A percentile compares a stretch with the other conserved stretches of the same genome.
phyloP scores from a whole-genome alignment of 2,329 filamentous ascomycete genomes.

The Aureobasidium sp. region DNA sequence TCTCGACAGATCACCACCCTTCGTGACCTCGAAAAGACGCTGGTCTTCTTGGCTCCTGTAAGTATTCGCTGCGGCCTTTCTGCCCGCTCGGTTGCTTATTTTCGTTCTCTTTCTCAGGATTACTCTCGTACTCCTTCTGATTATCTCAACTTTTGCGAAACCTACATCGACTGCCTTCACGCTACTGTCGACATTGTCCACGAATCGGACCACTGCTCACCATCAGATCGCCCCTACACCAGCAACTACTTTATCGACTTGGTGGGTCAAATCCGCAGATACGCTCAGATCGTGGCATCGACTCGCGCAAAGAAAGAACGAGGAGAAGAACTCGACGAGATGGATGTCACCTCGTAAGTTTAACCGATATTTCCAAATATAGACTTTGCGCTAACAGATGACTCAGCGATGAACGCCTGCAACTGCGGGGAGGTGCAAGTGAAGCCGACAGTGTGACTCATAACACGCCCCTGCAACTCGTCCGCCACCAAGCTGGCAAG shows the following conservation, averaged over 20 bases:
- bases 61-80: constrained; percentile 51
- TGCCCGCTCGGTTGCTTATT: constrained; percentile 61
- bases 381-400: constrained; percentile 8
- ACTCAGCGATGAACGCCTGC: constrained; percentile 62
- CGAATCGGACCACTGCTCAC: constrained; percentile 79
- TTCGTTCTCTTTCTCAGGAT: constrained; percentile 62
- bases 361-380: constrained; percentile 7
- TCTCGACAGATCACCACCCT: constrained; percentile 84
- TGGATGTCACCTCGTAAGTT: constrained; percentile 45
- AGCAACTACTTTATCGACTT: constrained; percentile 96
- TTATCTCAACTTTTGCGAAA: constrained; percentile 85
- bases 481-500: constrained; percentile 74
- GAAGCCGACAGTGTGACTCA: constrained; percentile 48
- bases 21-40: constrained; percentile 86
- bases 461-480: constrained; percentile 75
- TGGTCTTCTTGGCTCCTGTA: constrained; percentile 88
- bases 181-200: constrained; percentile 78
- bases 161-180: constrained; percentile 83
- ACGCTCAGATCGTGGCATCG: constrained; percentile 76
- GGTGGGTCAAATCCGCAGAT: constrained; percentile 73
- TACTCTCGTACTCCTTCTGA: constrained; percentile 60
- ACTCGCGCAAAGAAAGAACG: constrained; percentile 61
- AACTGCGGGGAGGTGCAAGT: constrained; percentile 62
- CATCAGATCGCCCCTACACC: constrained; percentile 83
- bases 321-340: constrained; percentile 45